Evolutionary conservation across 2,329 filamentous ascomycete genomes (phyloP).

Genomic region (Xylariales sp.): DNA sequence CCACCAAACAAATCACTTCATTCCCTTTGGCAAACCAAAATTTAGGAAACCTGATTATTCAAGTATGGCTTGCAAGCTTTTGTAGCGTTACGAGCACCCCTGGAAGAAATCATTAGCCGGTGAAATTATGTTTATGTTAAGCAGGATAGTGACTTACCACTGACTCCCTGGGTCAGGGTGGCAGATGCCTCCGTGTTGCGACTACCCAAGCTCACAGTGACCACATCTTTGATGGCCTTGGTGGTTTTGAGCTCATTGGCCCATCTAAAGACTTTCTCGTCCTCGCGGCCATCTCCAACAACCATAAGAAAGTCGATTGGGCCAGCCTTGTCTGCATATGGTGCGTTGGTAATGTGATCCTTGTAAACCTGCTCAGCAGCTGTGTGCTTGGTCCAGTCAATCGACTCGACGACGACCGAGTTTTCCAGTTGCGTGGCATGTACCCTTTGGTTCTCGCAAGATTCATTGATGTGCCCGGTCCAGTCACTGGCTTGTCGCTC

Average conservation of each 20-base stretch:
- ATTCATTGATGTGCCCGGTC: conserved; percentile 92
- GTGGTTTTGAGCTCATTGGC: conserved; percentile 69
- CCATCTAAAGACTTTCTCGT: conserved; percentile 93
- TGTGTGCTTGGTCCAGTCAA: conserved; percentile 82
- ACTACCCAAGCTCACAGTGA: conserved; percentile 81
- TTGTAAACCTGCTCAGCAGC: conserved; percentile 73
- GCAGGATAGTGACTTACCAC: conserved; percentile 55
- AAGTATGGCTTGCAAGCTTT: conserved; percentile 38
- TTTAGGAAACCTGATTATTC: too few relatives aligned
- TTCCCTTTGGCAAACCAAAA: too few relatives aligned
- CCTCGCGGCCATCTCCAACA: conserved; percentile 85
- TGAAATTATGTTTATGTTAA: too few relatives aligned
- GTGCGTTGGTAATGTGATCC: conserved; percentile 38
- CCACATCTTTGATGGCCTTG: conserved; percentile 61
- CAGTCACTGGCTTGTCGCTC: conserved; percentile 81
- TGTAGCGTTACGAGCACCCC: conserved; percentile 49
- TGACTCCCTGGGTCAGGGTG: conserved; percentile 87
- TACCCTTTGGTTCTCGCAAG: conserved; percentile 77
- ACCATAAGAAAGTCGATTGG: conserved; percentile 82
- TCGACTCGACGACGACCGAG: conserved; percentile 77
- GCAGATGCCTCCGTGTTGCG: conserved; percentile 84
- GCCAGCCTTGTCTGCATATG: conserved; percentile 23
- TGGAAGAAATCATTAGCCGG: too few relatives aligned
- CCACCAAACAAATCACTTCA: too few relatives aligned
- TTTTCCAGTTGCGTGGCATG: conserved; percentile 79